Base-by-base conservation (phyloP, 371 early-diverging fungal species). In the Apophysomyces sp. region DNA sequence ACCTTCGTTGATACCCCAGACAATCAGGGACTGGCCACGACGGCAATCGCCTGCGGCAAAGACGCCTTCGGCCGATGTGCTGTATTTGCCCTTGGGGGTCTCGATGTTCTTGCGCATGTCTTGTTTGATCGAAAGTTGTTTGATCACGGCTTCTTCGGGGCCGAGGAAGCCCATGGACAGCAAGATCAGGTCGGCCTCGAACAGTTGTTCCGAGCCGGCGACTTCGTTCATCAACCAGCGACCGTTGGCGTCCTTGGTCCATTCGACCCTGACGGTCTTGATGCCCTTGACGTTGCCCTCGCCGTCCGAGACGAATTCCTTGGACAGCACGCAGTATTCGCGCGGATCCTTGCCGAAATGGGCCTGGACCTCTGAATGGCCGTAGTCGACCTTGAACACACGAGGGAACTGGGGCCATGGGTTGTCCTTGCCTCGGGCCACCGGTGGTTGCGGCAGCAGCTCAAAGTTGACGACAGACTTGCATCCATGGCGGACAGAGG, bases 1-100 rank as follows among this genome's bases (percentile, higher is more conserved):
- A 44, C 98, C 98, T 81, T 98, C 98, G 70, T 94, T 95, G 74
- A 98, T 96, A 69, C 93, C 97, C 95, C 95, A 96, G 27, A 98
- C 98, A 64, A 98, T 92, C 60, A 98, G 74, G 16, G 89, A 89
- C 80, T 96, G 96, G 28, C 98, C 98, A 32, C 97, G 88, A 11
- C 97, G 89, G 75, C 97, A 96, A 81, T 98, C 98, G 62, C 98
- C 98, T 6, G 96, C 97, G 21, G 97, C 97, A 76, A 89, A 98
- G 37, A 97, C 95, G 55, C 91, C 88, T 30, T 83, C 72, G 29
- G 91, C 86, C 30, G 84, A 82, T 6, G 97, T 97, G 41, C 73
- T 66, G 72, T 95, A 97, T 58, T 79, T 78, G 64, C 85, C 89
- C 69, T 85, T 84, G n/a, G 86, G 78, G 1, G 95, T 95, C 51